These are phyloP conservation scores for Striga asiatica DNA, from an alignment of 257 asterid genomes.

Conservation along the genomic window DNA sequence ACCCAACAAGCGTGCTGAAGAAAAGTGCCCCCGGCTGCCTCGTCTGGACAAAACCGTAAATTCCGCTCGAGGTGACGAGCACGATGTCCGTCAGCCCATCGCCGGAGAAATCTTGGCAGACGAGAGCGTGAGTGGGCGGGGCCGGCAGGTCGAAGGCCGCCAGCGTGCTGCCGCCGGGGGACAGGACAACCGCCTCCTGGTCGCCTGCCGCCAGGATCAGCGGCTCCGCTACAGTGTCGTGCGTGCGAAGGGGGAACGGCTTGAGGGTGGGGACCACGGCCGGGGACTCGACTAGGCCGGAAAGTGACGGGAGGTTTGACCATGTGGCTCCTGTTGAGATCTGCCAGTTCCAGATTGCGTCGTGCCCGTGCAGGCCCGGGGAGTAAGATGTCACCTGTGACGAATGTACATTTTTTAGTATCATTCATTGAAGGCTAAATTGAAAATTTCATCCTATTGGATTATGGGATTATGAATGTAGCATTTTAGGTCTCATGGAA, in stretches of 20 bases:
- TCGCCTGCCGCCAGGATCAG: constrained; percentile 93
- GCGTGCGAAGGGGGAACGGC: constrained; percentile 59
- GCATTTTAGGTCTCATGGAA: no score
- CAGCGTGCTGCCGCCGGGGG: constrained; percentile 76
- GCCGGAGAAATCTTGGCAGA: constrained; percentile 69
- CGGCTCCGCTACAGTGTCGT: constrained; percentile 62
- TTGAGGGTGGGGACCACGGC: constrained; percentile 76
- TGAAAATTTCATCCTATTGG: no score
- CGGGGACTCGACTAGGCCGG: constrained; percentile 67
- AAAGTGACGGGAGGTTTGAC: constrained; percentile 89
- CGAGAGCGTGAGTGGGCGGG: constrained; percentile 77
- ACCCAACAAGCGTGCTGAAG: constrained; percentile 94
- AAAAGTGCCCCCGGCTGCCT: constrained; percentile 97
- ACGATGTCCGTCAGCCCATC: constrained; percentile 81
- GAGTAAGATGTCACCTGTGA: constrained; percentile 90
- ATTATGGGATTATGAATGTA: no score
- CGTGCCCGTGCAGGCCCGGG: constrained; percentile 87
- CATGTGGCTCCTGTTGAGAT: constrained; percentile 77
- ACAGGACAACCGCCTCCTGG: constrained; percentile 72
- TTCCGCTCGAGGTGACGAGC: constrained; percentile 70
- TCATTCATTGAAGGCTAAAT: no score
- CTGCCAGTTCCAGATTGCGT: constrained; percentile 92
- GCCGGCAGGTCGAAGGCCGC: constrained; percentile 72
- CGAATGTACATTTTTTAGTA: not conserved
- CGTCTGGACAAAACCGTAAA: constrained; percentile 88